Conservation (phyloP, 768 basidiomycete species). For the Cyclocybe aegerita region DNA sequence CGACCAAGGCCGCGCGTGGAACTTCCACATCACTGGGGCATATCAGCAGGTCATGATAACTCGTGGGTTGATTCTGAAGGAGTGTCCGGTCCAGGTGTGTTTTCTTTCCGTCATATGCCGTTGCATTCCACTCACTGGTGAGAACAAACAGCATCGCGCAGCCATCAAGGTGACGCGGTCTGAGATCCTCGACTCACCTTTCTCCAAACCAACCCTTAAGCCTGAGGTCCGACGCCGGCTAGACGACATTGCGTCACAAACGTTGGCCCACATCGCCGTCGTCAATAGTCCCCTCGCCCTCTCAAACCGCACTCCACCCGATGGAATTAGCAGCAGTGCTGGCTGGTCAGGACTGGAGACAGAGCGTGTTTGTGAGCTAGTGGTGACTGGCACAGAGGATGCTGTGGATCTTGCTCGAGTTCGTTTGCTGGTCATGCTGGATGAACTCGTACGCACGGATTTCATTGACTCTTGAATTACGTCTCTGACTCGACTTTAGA, state of each 20-base stretch:
- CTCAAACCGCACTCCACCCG: conserved; percentile 73
- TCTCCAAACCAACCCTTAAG: conserved; percentile 78
- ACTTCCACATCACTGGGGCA: conserved; percentile 86
- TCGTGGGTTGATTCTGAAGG: conserved; percentile 85
- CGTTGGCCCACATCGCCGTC: conserved; percentile 91
- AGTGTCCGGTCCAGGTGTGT: conserved; percentile 80
- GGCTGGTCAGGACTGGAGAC: conserved; percentile 92
- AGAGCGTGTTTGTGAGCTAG: conserved; percentile 90
- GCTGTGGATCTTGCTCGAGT: conserved; percentile 91
- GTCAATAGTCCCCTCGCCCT: conserved; percentile 81
- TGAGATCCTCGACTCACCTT: conserved; percentile 86
- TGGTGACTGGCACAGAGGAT: conserved; percentile 86
- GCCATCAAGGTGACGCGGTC: conserved; percentile 90
- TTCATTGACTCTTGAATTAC: not conserved
- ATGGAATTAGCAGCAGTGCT: conserved; percentile 72
- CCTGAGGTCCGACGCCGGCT: conserved; percentile 78
- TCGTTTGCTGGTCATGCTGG: conserved; percentile 88
- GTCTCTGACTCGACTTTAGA: conserved; percentile 45
- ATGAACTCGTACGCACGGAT: conserved; percentile 75
- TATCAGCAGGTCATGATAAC: conserved; percentile 94
- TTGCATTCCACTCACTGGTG: conserved; percentile 14
- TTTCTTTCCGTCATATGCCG: conserved; percentile 13
- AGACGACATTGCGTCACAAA: conserved; percentile 93
- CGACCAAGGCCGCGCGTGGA: conserved; percentile 76
- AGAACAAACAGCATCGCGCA: conserved; percentile 63